Percentiles rank a stretch among this genome's conserved stretches.
Evolutionary conservation across 306 rosid species (phyloP).

Genomic region (Malus fusca): DNA sequence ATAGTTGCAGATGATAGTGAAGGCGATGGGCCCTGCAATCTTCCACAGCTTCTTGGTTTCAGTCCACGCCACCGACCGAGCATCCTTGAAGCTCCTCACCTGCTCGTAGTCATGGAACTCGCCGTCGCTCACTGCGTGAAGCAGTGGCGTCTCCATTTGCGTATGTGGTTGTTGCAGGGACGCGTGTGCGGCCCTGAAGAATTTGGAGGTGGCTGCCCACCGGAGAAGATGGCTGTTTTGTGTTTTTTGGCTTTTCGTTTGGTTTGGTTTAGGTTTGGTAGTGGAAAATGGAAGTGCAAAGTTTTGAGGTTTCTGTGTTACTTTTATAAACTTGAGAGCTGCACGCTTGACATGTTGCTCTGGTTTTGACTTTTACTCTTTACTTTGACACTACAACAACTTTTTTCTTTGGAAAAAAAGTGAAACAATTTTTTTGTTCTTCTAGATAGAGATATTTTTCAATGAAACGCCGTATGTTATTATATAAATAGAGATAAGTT

Average conservation of each 20-base stretch:
- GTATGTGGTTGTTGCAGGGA: not conserved
- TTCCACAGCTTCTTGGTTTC: slow-evolving; percentile 46
- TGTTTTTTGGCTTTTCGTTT: not conserved
- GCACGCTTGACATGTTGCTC: not conserved
- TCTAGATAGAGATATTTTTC: too few species aligned
- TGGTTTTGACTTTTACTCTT: too few species aligned
- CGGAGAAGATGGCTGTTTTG: not conserved
- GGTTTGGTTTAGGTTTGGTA: not conserved
- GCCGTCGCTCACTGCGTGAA: not conserved
- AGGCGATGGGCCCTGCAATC: slow-evolving; percentile 48
- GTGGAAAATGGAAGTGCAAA: not conserved
- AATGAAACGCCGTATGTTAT: too few species aligned
- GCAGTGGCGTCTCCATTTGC: slow-evolving; percentile 16
- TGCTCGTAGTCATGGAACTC: slow-evolving; percentile 27
- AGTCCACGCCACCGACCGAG: slow-evolving; percentile 25
- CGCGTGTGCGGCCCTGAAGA: not conserved
- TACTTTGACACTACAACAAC: too few species aligned
- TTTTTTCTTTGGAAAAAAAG: too few species aligned
- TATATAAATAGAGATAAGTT: too few species aligned
- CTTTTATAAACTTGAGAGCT: not conserved
- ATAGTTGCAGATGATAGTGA: slow-evolving; percentile 43
- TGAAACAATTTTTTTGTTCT: too few species aligned
- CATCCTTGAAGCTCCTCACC: slow-evolving; percentile 17
- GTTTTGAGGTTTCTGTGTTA: not conserved
- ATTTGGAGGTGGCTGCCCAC: not conserved